phyloP scores from a whole-genome alignment of 148 eudicot genomes.

The Hydrangea macrophylla region DNA sequence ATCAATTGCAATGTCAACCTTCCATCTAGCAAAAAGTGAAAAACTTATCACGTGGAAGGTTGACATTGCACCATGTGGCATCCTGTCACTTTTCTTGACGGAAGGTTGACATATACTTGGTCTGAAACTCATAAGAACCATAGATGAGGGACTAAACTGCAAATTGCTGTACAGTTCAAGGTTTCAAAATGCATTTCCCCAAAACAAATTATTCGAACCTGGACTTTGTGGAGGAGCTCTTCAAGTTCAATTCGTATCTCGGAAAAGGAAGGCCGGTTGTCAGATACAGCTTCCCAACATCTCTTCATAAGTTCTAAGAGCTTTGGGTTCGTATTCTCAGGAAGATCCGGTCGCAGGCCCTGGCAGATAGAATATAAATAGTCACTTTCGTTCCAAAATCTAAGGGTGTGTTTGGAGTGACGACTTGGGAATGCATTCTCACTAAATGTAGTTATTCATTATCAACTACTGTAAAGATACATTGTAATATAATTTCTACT shows the following conservation, averaged over 20 bases:
- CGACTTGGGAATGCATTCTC: background rate
- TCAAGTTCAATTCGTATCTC: slow-evolving; percentile 65
- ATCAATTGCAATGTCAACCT: no score
- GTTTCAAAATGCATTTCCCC: no score
- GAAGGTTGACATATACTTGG: no score
- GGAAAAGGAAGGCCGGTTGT: slow-evolving; percentile 63
- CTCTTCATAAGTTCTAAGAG: slow-evolving; percentile 65
- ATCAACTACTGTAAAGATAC: background rate
- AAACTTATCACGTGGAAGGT: no score
- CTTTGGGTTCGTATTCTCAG: slow-evolving; percentile 60
- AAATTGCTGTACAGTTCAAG: no score
- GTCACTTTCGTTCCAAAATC: no score
- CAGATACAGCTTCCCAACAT: slow-evolving; percentile 73
- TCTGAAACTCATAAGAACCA: no score
- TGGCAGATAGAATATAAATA: slow-evolving; percentile 13
- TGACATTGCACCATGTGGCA: no score
- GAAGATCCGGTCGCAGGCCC: slow-evolving; percentile 90
- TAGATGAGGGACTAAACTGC: no score
- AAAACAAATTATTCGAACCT: slow-evolving; percentile 32
- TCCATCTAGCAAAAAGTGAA: no score
- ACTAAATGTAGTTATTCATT: background rate
- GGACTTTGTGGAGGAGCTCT: slow-evolving; percentile 49
- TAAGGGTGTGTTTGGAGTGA: background rate
- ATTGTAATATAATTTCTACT: no score
- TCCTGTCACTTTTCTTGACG: no score